Evolutionary conservation across 164 flowering plant species (phyloP).

Genomic region (Nelumbo lutea): DNA sequence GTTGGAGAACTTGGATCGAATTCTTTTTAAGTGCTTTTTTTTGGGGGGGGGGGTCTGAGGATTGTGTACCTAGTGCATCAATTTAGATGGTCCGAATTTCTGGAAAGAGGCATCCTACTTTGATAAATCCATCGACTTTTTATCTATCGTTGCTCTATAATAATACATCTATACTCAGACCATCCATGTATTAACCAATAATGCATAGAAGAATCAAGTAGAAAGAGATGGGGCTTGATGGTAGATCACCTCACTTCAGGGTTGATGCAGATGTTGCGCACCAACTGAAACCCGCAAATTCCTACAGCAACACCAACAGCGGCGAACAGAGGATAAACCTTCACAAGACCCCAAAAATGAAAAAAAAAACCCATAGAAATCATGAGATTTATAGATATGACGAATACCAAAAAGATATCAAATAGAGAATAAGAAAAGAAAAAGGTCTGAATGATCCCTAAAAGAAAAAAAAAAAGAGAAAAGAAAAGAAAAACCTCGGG

Average conservation of each 20-base stretch:
- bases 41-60: too few relatives aligned
- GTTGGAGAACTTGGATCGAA: too few relatives aligned
- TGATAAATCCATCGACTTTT: too few relatives aligned
- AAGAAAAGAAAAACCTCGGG: slow-evolving; percentile 35
- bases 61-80: too few relatives aligned
- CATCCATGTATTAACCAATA: neutral
- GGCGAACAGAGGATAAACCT: slow-evolving; percentile 49
- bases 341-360: neutral
- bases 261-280: slow-evolving; percentile 43
- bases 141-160: too few relatives aligned
- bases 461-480: neutral
- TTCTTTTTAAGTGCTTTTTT: too few relatives aligned
- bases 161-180: neutral
- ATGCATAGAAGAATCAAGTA: neutral
- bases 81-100: too few relatives aligned
- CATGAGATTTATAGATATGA: neutral
- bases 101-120: too few relatives aligned
- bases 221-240: neutral
- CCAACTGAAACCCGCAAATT: slow-evolving; percentile 39
- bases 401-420: neutral
- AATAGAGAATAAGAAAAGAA: neutral
- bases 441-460: neutral
- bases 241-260: slow-evolving; percentile 48
- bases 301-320: slow-evolving; percentile 42
- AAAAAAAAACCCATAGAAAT: neutral